Conservation (phyloP, 768 basidiomycete species). For the Cubamyces lactineus region DNA sequence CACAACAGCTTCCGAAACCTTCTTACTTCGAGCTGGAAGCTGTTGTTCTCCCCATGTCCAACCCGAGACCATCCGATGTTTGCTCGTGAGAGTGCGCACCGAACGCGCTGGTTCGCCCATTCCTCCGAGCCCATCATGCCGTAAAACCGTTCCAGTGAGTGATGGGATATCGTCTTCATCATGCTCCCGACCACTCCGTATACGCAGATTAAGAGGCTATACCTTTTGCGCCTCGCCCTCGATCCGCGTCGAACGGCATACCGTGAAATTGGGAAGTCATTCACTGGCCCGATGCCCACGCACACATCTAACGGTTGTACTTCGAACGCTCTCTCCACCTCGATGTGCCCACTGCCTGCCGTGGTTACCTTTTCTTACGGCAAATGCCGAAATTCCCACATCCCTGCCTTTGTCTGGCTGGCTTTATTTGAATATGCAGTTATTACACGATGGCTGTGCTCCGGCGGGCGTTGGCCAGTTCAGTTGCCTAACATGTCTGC, state of each 20-base stretch:
- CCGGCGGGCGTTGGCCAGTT: conserved; percentile 1
- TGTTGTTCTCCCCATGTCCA: neutral
- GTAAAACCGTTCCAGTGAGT: conserved; percentile 1
- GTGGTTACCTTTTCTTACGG: neutral
- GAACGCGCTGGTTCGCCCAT: neutral
- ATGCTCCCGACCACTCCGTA: neutral
- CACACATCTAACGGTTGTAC: too few species aligned
- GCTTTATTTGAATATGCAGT: neutral
- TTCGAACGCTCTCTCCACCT: too few species aligned
- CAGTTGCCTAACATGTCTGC: conserved; percentile 4
- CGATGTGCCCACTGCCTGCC: too few species aligned
- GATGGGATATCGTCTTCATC: neutral
- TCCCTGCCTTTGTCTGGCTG: neutral
- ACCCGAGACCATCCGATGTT: neutral
- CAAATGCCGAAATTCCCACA: neutral
- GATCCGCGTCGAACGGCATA: too few species aligned
- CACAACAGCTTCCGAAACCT: conserved; percentile 9
- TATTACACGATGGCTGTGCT: conserved; percentile 9
- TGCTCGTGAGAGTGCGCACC: neutral
- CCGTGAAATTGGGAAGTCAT: too few species aligned
- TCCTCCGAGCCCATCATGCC: neutral
- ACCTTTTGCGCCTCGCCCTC: too few species aligned
- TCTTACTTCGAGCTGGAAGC: neutral
- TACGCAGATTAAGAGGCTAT: too few species aligned
- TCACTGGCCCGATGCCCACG: too few species aligned